Percentiles rank a stretch among this genome's conserved stretches.
Conservation (phyloP, 2,329 filamentous ascomycete genomes). For the Colletotrichum musae region DNA sequence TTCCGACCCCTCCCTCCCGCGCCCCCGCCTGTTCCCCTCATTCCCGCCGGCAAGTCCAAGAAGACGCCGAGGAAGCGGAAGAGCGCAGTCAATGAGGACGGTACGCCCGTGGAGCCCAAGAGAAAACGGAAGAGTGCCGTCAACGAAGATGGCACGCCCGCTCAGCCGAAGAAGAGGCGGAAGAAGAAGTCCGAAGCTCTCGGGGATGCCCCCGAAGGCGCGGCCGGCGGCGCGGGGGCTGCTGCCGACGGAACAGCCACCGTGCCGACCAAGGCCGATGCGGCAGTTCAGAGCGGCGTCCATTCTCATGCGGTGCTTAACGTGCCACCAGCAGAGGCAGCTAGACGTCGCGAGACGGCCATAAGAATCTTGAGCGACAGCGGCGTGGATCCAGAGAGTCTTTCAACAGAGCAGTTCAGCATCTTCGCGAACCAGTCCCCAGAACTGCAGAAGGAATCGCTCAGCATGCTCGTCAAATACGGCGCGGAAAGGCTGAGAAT, state of each 20-base stretch:
- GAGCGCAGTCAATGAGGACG: slow-evolving; percentile 41
- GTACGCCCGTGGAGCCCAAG: slow-evolving; percentile 44
- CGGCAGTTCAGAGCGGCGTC: slow-evolving; percentile 41
- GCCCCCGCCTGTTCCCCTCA: slow-evolving; percentile 44
- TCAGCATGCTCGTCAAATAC: slow-evolving; percentile 70
- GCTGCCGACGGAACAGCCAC: slow-evolving; percentile 10
- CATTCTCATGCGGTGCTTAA: slow-evolving; percentile 39
- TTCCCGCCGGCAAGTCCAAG: slow-evolving; percentile 45
- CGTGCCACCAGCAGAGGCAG: slow-evolving; percentile 61
- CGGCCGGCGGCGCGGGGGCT: slow-evolving; percentile 18
- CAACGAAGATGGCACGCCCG: slow-evolving; percentile 25
- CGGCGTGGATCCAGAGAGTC: slow-evolving; percentile 66
- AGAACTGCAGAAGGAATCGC: slow-evolving; percentile 66
- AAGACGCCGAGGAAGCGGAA: slow-evolving; percentile 46
- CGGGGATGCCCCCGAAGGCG: not conserved
- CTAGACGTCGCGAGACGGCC: slow-evolving; percentile 65
- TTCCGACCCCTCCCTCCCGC: slow-evolving; percentile 61
- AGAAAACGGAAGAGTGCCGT: slow-evolving; percentile 47
- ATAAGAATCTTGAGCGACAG: slow-evolving; percentile 61
- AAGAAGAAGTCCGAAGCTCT: slow-evolving; percentile 31
- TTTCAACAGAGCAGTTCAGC: slow-evolving; percentile 69
- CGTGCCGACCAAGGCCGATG: slow-evolving; percentile 31
- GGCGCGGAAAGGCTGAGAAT: slow-evolving; percentile 71
- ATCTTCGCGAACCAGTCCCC: slow-evolving; percentile 74
- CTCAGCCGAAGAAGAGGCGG: slow-evolving; percentile 34